Percentiles rank a stretch among this genome's conserved stretches.
These are phyloP conservation scores for Liquidambar formosana DNA, from an alignment of 164 flowering plant species.

Conservation along the genomic window DNA sequence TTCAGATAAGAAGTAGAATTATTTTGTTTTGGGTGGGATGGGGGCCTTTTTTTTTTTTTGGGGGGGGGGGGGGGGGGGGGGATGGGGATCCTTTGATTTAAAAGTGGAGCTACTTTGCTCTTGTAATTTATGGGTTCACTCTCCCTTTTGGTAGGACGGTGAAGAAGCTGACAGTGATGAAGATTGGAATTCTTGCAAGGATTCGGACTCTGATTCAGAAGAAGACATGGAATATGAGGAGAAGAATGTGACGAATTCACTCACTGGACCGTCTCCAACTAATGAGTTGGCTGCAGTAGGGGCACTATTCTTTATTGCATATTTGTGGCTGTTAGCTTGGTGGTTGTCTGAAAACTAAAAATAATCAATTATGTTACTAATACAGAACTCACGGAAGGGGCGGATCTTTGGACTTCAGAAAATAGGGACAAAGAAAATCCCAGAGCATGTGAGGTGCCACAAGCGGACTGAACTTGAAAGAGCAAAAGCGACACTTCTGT, in stretches of 20 bases:
- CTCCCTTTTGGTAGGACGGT: constrained; percentile 45
- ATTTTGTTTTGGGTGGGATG: too few relatives aligned
- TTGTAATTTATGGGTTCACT: constrained; percentile 9
- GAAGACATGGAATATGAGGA: constrained; percentile 60
- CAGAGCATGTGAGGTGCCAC: constrained; percentile 80
- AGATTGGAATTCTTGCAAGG: constrained; percentile 63
- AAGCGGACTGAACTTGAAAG: constrained; percentile 87
- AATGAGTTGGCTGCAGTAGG: constrained; percentile 78
- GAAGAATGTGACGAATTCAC: constrained; percentile 30
- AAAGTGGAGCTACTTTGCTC: not conserved
- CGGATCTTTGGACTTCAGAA: constrained; percentile 78
- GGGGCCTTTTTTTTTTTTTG: too few relatives aligned
- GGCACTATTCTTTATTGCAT: constrained; percentile 3
- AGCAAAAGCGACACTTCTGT: constrained; percentile 73
- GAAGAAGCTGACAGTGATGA: constrained; percentile 56
- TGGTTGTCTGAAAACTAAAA: not conserved
- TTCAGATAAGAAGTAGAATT: not conserved
- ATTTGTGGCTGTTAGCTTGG: constrained; percentile 3
- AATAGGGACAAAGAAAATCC: constrained; percentile 81
- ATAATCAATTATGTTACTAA: constrained; percentile 1
- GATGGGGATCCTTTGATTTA: not conserved
- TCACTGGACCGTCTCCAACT: constrained; percentile 31
- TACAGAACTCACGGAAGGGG: constrained; percentile 81
- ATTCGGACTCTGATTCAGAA: constrained; percentile 56
- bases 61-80: too few relatives aligned